Evolutionary conservation across 306 rosid genomes (phyloP).

Genomic region (Prunus mongolica): DNA sequence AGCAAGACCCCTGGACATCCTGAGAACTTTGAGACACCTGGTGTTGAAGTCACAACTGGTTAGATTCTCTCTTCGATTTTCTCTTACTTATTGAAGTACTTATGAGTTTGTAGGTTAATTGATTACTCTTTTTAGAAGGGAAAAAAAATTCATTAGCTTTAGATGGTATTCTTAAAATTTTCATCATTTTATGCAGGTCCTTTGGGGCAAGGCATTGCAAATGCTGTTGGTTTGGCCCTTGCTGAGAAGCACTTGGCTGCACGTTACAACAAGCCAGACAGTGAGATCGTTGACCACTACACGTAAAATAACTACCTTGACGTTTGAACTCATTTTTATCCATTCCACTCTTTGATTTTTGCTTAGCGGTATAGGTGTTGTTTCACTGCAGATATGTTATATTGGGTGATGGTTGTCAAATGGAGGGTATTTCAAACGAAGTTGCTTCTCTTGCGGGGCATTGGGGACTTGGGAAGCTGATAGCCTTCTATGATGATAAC

Average conservation of each 20-base stretch:
- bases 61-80: slow-evolving; percentile 12
- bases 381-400: slow-evolving; percentile 57
- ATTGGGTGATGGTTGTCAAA: slow-evolving; percentile 94
- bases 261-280: slow-evolving; percentile 87
- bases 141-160: background rate
- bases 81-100: background rate
- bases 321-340: background rate
- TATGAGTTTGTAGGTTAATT: background rate
- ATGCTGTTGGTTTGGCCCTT: slow-evolving; percentile 97
- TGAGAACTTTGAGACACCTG: slow-evolving; percentile 92
- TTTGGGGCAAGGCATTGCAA: slow-evolving; percentile 96
- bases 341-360: background rate
- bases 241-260: slow-evolving; percentile 99
- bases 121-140: background rate
- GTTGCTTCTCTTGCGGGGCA: slow-evolving; percentile 93
- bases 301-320: slow-evolving; percentile 52
- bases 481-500: slow-evolving; percentile 93
- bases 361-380: slow-evolving; percentile 10
- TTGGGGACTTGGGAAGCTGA: slow-evolving; percentile 97
- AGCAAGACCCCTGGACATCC: slow-evolving; percentile 98
- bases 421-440: slow-evolving; percentile 97
- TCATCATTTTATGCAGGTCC: slow-evolving; percentile 60
- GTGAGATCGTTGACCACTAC: slow-evolving; percentile 86
- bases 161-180: background rate
- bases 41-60: slow-evolving; percentile 98